A percentile compares a stretch with the other conserved stretches of the same genome.
Evolutionary conservation across 305 asterid genomes (phyloP).

Genomic region (Fraxinus platypoda): DNA sequence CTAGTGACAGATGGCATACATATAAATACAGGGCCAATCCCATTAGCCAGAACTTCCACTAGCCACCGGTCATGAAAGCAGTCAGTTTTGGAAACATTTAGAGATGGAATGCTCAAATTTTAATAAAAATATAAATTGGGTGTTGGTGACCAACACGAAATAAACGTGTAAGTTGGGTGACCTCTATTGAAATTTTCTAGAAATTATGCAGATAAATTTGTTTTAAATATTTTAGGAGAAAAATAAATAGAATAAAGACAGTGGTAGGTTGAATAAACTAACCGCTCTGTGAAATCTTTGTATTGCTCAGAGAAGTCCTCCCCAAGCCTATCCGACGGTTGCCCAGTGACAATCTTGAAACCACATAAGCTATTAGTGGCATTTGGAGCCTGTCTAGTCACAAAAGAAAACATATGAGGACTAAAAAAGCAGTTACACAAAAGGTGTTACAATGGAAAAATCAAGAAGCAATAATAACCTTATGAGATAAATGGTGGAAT

Average conservation of each 20-base stretch:
- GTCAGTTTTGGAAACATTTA: not conserved
- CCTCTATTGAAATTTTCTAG: not conserved
- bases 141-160: not conserved
- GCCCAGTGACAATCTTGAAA: constrained; percentile 97
- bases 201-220: not conserved
- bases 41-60: not conserved
- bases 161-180: not conserved
- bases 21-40: not conserved
- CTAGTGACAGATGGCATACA: not conserved
- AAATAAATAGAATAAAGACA: not conserved
- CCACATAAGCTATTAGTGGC: constrained; percentile 93
- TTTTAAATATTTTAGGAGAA: not conserved
- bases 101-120: not conserved
- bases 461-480: constrained; percentile 46
- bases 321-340: constrained; percentile 98
- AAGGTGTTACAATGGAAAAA: constrained; percentile 20
- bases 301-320: constrained; percentile 87
- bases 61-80: not conserved
- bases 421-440: constrained; percentile 12
- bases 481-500: constrained; percentile 84
- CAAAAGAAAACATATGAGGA: constrained; percentile 22
- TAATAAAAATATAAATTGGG: not conserved
- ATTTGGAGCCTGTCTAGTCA: constrained; percentile 73
- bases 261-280: constrained; percentile 23
- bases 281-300: constrained; percentile 87